These are phyloP conservation scores for Stagonosporopsis tanaceti DNA, from an alignment of 2,329 filamentous ascomycete species.

Conservation along the genomic window DNA sequence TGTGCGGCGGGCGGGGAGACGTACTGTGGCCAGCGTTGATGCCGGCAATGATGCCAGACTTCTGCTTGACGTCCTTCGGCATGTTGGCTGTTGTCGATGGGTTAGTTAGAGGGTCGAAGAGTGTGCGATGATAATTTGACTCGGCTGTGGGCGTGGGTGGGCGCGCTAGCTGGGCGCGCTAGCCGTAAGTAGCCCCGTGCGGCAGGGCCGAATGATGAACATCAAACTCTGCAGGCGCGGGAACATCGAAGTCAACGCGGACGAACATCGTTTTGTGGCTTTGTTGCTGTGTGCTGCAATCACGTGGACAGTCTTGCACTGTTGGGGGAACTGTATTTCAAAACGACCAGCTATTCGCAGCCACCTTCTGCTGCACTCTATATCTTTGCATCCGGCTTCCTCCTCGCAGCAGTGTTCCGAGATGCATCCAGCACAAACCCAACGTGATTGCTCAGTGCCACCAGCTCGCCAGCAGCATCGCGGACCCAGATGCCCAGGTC, in stretches of 20 bases:
- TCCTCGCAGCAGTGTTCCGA: constrained; percentile 66
- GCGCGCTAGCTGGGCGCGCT: constrained; percentile 24
- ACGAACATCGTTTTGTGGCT: background rate
- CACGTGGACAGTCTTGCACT: background rate
- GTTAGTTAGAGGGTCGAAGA: constrained; percentile 20
- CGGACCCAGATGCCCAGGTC: constrained; percentile 76
- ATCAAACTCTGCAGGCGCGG: constrained; percentile 4
- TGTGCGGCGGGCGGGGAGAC: constrained; percentile 49
- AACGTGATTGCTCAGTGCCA: constrained; percentile 74
- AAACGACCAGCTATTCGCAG: background rate
- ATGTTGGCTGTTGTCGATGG: constrained; percentile 53
- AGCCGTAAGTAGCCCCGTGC: constrained; percentile 29
- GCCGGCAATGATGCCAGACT: constrained; percentile 64
- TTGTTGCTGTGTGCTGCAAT: background rate
- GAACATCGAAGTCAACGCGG: background rate
- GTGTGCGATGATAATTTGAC: constrained; percentile 26
- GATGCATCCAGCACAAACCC: constrained; percentile 68
- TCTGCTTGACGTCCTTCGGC: constrained; percentile 64
- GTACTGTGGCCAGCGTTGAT: constrained; percentile 72
- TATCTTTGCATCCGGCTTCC: constrained; percentile 49
- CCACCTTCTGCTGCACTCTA: constrained; percentile 26
- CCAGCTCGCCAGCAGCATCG: constrained; percentile 69
- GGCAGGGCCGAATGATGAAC: constrained; percentile 1
- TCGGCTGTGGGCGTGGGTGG: constrained; percentile 27
- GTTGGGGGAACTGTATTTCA: background rate